Base-by-base conservation (phyloP, 805 yeast genomes). In the Naumovozyma dairenensis region DNA sequence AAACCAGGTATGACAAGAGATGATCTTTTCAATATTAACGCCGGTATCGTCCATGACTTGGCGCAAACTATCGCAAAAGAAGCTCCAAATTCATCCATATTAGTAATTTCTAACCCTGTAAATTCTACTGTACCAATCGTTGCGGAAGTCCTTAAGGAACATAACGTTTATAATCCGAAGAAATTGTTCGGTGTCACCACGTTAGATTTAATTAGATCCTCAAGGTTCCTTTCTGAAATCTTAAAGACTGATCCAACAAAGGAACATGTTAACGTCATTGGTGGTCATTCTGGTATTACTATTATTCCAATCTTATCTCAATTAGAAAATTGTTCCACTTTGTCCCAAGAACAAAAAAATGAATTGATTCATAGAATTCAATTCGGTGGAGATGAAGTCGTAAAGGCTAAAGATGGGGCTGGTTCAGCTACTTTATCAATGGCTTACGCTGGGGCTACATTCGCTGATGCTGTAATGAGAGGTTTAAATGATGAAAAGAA, bases 1-100 rank as follows among this genome's bases (percentile, higher is more conserved):
- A 87, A 86, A 71, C 96, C 96, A 49, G 96, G 96, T 63, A 87
- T 87, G 96, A 84, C 96, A 57, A 82, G 96, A 72, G 96, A 87
- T 62, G 96, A 87, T 60, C 71, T 87, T 54, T 87, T 87, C 79
- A 80, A 83, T 71, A 87, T 93, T 69, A 87, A 87, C 58, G 96
- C 96, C 34, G 80, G 93, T 33, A 87, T 87, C 62, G 96, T 87
- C 44, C 78, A 92, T 60, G 95, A 83, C 63, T 72, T 87, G 62
- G 94, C 94, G 59, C 70, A 78, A 64, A 81, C 86, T 35, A 74
- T 74, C 50, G 94, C 93, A 42, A 83, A 80, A 46, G 58, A 69
- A 62, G 72, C 82, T 46, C 96, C 96, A 57, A 72, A 82, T 50
- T 96, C 96, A 40, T 76, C 83, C 33, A 65, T 86, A 34, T 71